Percentiles rank a stretch among this genome's conserved stretches.
Conservation (phyloP, 31 red algal species). For the Pterothamnion heteromorphum region DNA sequence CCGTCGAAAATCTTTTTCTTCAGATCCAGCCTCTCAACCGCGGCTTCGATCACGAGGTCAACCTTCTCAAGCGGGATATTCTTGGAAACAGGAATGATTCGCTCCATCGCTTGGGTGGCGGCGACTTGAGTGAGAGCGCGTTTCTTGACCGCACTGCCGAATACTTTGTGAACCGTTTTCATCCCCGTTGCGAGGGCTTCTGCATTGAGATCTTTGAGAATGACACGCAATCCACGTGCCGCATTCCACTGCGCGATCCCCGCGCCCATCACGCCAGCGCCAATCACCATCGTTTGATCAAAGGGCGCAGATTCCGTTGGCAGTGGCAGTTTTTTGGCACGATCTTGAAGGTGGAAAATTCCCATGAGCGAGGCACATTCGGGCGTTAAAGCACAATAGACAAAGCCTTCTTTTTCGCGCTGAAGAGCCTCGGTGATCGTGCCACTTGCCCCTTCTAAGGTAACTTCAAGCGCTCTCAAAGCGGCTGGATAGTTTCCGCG, state of each 20-base stretch:
- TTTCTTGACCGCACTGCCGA: conserved; percentile 46
- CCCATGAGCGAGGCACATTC: conserved; percentile 65
- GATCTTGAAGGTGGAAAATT: conserved; percentile 74
- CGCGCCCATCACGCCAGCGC: conserved; percentile 97
- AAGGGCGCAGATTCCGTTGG: conserved; percentile 46
- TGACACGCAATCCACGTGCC: conserved; percentile 58
- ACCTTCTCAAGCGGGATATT: conserved; percentile 42
- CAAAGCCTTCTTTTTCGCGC: conserved; percentile 69
- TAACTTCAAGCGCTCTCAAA: conserved; percentile 58
- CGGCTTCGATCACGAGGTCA: conserved; percentile 97
- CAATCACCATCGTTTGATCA: conserved; percentile 67
- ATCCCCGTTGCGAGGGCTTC: conserved; percentile 55
- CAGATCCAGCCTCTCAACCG: conserved; percentile 76
- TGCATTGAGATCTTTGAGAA: conserved; percentile 89
- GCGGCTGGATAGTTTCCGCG: conserved; percentile 61
- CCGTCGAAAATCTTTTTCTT: conserved; percentile 87
- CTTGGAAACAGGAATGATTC: conserved; percentile 57
- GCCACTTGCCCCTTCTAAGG: background rate
- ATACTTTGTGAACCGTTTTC: conserved; percentile 62
- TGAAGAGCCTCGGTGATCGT: conserved; percentile 49
- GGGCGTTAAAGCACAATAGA: conserved; percentile 52
- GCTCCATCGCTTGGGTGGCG: background rate
- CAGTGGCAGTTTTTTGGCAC: conserved; percentile 55
- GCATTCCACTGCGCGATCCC: conserved; percentile 81
- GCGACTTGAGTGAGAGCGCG: background rate